phyloP scores from a whole-genome alignment of 495 filamentous ascomycete genomes.

The Parathielavia appendiculata region DNA sequence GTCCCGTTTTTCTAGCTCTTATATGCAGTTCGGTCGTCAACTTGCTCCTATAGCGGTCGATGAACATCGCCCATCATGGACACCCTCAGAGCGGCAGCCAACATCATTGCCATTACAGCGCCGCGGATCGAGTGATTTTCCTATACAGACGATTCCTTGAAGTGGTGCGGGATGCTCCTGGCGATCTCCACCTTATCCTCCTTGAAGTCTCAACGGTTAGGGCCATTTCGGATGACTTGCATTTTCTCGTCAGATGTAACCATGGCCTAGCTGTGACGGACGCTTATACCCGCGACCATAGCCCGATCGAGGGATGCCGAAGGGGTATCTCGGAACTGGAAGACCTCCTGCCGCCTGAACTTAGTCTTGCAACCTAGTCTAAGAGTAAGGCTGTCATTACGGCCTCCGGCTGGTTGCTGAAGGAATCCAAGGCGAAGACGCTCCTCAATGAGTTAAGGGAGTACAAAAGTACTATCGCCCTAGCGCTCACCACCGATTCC shows the following conservation, averaged over 20 bases:
- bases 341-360: not conserved
- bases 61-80: conserved; percentile 6
- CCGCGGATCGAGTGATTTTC: conserved; percentile 10
- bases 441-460: conserved; percentile 15
- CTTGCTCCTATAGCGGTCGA: not conserved
- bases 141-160: conserved; percentile 7
- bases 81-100: conserved; percentile 6
- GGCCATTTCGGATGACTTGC: conserved; percentile 4
- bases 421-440: conserved; percentile 11
- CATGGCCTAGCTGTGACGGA: not conserved
- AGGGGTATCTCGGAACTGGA: conserved; percentile 3
- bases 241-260: not conserved
- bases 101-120: conserved; percentile 12
- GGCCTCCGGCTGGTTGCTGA: conserved; percentile 14
- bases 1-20: not conserved
- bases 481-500: conserved; percentile 16
- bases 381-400: conserved; percentile 11
- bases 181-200: conserved; percentile 15
- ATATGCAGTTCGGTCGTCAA: too few species aligned
- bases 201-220: conserved; percentile 8
- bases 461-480: conserved; percentile 18
- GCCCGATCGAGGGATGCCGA: conserved; percentile 9
- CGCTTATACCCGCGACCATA: not conserved
- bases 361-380: not conserved
- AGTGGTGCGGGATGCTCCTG: conserved; percentile 4